These are phyloP conservation scores for Penicillium sp. DNA, from an alignment of 2,329 filamentous ascomycete species.

Conservation along the genomic window DNA sequence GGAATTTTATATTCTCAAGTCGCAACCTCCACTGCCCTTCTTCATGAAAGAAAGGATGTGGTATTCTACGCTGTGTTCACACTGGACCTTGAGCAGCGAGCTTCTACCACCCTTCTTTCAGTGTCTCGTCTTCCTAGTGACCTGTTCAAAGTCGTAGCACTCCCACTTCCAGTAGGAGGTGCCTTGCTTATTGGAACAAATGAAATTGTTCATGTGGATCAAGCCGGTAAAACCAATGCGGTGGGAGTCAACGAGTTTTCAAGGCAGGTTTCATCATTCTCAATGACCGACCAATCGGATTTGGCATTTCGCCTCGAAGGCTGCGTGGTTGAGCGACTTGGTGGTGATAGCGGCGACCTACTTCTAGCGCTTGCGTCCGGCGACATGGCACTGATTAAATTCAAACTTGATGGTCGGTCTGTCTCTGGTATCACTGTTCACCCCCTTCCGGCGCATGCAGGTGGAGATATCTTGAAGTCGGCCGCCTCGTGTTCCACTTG, in stretches of 20 bases:
- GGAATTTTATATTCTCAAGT: slow-evolving; percentile 81
- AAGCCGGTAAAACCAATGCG: slow-evolving; percentile 88
- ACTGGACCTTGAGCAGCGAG: slow-evolving; percentile 85
- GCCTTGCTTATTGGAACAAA: slow-evolving; percentile 83
- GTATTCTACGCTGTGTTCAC: slow-evolving; percentile 93
- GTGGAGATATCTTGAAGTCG: slow-evolving; percentile 61
- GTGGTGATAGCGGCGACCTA: slow-evolving; percentile 74
- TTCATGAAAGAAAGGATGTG: slow-evolving; percentile 75
- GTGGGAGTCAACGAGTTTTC: slow-evolving; percentile 91
- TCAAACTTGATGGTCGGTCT: slow-evolving; percentile 84
- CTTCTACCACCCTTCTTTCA: slow-evolving; percentile 87
- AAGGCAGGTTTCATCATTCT: slow-evolving; percentile 76
- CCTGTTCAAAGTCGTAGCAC: slow-evolving; percentile 74
- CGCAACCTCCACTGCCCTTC: slow-evolving; percentile 69
- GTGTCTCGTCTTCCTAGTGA: slow-evolving; percentile 84
- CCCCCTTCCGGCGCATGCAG: slow-evolving; percentile 60
- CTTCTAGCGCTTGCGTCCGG: slow-evolving; percentile 79
- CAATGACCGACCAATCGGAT: slow-evolving; percentile 80
- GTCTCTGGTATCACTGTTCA: slow-evolving; percentile 82
- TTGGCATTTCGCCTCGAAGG: slow-evolving; percentile 77
- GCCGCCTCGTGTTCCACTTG: slow-evolving; percentile 67
- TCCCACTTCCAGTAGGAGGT: slow-evolving; percentile 84
- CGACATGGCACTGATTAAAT: slow-evolving; percentile 69
- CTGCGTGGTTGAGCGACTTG: slow-evolving; percentile 73
- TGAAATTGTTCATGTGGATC: slow-evolving; percentile 91